These are phyloP conservation scores for Argentina anserina DNA, from an alignment of 306 rosid genomes.

Conservation along the genomic window DNA sequence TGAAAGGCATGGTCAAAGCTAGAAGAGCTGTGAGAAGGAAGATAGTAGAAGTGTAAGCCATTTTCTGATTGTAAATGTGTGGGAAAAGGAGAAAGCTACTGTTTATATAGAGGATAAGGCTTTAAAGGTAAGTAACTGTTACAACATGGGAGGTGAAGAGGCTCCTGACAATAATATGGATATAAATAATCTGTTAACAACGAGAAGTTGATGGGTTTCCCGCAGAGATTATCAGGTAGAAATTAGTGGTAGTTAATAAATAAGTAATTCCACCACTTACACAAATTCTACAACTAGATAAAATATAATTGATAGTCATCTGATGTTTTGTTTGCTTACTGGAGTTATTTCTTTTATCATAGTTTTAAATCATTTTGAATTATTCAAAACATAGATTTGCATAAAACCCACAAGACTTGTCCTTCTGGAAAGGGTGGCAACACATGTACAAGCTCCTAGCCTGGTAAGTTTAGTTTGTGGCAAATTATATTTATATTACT, in stretches of 20 bases:
- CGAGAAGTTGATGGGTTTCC: neutral
- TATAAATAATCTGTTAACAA: too few species aligned
- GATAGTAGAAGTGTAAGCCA: slow-evolving; percentile 24
- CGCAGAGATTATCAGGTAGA: neutral
- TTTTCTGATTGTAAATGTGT: slow-evolving; percentile 9
- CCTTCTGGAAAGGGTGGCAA: neutral
- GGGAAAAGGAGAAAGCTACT: neutral
- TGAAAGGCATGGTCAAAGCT: neutral
- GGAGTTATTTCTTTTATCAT: neutral
- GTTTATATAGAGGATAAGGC: slow-evolving; percentile 5
- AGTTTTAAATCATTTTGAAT: neutral
- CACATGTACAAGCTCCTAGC: neutral
- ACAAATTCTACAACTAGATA: neutral
- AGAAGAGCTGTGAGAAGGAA: slow-evolving; percentile 15
- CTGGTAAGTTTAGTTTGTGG: neutral
- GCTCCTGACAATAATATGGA: too few species aligned
- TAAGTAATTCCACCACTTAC: neutral
- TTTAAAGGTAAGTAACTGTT: neutral
- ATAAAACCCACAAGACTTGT: neutral
- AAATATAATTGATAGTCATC: neutral
- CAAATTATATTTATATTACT: neutral
- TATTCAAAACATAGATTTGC: neutral
- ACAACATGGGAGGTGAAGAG: neutral
- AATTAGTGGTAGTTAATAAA: neutral
- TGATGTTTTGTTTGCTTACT: neutral